Base-by-base conservation (phyloP, 2,329 filamentous ascomycete genomes). In the Aspergillus ruber region DNA sequence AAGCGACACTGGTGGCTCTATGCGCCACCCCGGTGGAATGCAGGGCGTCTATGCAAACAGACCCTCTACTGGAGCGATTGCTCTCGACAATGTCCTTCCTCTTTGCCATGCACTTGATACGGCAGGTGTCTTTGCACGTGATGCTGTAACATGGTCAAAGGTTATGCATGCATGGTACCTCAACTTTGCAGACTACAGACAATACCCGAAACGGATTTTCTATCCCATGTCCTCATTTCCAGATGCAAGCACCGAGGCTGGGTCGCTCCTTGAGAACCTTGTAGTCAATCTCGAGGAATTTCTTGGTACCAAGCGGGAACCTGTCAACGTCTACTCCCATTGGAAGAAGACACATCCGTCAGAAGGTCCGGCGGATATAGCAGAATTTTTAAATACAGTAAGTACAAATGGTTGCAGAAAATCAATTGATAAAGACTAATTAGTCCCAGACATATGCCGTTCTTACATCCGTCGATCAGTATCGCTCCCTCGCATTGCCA, bases 81-180 rank as follows among this genome's bases (percentile, higher is more conserved):
- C 65, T 7, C 62, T 80, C 1, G 69, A 74, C 6, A 64, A 74
- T 10, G 73, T 73, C 0, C 76, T 80, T 70, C 72, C 75, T 0
- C 54, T 78, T 1, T 67, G 65, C 0, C 60, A 69, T 0, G 58
- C 61, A 0, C 62, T 75, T 13, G 75, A 78, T 44, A 78, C 74
- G 0, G 61, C 71, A 0, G 74, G 73, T 0, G 68, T 76, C 44
- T 56, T 76, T 15, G 56, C 64, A 4, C 54, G 54, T 32, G 50
- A 56, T 46, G 52, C 55, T 4, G 40, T 56, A 3, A 18, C 57
- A 10, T 60, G 56, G 58, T 35, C 53, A 7, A 62, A 64, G 23
- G 72, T 74, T 4, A 68, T 71, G 0, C 62, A 73, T 45, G 74
- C 66, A 0, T 56, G 77, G 13, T 77, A 78, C 50, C 56, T 62